Base-by-base conservation (phyloP, 2,329 filamentous ascomycete genomes). In the Fusarium sp. region DNA sequence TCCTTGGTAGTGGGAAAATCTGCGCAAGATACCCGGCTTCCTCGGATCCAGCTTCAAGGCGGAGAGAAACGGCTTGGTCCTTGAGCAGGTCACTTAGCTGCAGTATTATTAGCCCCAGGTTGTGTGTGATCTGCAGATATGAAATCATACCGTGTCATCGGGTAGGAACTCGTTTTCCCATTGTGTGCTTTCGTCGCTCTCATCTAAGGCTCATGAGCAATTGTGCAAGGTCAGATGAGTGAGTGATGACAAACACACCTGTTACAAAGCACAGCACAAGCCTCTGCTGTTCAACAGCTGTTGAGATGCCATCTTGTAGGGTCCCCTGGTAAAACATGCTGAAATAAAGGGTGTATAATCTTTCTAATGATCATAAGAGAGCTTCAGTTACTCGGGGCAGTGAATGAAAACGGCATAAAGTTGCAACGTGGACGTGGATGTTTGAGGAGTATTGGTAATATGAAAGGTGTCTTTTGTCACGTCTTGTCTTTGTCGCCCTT, bases 231-330 rank as follows among this genome's bases (percentile, higher is more conserved):
- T 15, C 31, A 23, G 23, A 31, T 45, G 25, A 39, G 39, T 43
- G 37, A 59, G 39, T 43, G 37, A 59, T 58, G 45, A 50, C 49
- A 57, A 52, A 65, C 79, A 65, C 75, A 92, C 91, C 89, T 71
- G 87, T 86, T 29, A 97, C 88, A 75, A 97, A 96, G 77, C 92
- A 96, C 27, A 91, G 84, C 1, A 97, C 90, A 15, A 90, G 82
- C 75, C 94, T 96, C 56, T 85, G 80, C 73, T 93, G 82, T 57
- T 86, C 84, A 7, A 97, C 82, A 11, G 93, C 92, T 17, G 85
- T 80, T 29, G 84, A 82, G 67, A 97, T 96, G 55, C 92, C 93
- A 69, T 89, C 88, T 69, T 96, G 90, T 17, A 97, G 77, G 58
- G 86, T 87, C 15, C 93, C 93, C 57, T 88, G 71, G 73, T 93